Evolutionary conservation across 306 rosid species (phyloP).

Genomic region (Fagus crenata): DNA sequence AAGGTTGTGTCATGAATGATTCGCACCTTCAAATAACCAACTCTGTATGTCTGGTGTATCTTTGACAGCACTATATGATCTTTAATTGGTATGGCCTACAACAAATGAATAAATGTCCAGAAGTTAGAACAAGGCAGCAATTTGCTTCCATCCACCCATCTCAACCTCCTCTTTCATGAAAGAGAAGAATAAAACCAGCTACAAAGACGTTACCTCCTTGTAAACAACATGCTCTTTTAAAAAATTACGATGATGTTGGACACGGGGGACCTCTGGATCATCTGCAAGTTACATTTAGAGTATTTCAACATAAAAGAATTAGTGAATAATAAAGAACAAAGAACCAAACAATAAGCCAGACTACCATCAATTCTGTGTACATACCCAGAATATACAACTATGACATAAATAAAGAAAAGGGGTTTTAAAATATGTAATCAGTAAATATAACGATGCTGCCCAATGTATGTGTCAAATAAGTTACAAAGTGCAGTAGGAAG

Average conservation of each 20-base stretch:
- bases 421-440: neutral
- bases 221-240: conserved; percentile 86
- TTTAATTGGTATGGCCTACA: conserved; percentile 90
- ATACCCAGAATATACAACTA: neutral
- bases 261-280: conserved; percentile 71
- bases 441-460: neutral
- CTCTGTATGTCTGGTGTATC: conserved; percentile 95
- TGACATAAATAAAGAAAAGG: neutral
- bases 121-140: conserved; percentile 1
- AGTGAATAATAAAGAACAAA: conserved; percentile 18
- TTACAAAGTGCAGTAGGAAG: neutral
- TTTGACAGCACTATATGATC: conserved; percentile 71
- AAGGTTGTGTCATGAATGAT: conserved; percentile 10
- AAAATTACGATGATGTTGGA: conserved; percentile 78
- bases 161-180: conserved; percentile 16
- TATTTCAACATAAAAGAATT: conserved; percentile 22
- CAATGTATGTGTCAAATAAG: neutral
- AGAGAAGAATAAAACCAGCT: conserved; percentile 7
- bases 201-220: conserved; percentile 68
- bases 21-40: conserved; percentile 92
- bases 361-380: neutral
- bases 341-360: conserved; percentile 15
- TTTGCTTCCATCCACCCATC: conserved; percentile 6
- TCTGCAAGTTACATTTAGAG: conserved; percentile 51
- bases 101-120: conserved; percentile 20